phyloP scores from a whole-genome alignment of 768 basidiomycete species.

The Agaricus subrufescens region DNA sequence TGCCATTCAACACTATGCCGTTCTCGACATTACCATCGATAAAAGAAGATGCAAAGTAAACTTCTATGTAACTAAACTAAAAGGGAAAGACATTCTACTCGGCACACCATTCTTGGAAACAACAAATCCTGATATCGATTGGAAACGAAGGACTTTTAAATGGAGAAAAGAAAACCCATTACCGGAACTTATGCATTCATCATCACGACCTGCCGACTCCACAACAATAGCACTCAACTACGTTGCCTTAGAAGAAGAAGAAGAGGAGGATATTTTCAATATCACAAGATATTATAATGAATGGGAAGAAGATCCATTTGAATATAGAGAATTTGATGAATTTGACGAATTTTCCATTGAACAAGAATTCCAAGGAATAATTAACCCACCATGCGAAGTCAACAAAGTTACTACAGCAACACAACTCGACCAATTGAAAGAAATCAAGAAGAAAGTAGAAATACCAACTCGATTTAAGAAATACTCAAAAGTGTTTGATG shows the following conservation, averaged over 20 bases:
- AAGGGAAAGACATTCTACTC: neutral
- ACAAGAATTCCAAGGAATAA: neutral
- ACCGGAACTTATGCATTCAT: too few relatives aligned
- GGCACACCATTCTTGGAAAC: neutral
- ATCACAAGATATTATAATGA: too few relatives aligned
- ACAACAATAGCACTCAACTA: too few relatives aligned
- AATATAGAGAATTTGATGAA: too few relatives aligned
- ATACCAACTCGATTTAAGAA: neutral
- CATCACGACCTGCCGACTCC: too few relatives aligned
- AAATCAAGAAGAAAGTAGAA: neutral
- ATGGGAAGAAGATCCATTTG: too few relatives aligned
- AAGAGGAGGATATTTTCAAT: too few relatives aligned
- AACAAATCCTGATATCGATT: neutral
- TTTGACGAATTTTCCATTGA: too few relatives aligned
- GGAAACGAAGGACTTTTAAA: neutral
- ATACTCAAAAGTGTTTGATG: conserved; percentile 6
- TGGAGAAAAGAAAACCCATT: neutral
- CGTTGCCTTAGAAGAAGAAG: too few relatives aligned
- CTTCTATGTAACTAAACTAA: neutral
- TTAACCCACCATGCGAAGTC: neutral
- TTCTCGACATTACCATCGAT: neutral
- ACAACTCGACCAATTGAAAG: neutral
- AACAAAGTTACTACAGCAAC: neutral
- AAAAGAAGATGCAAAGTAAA: neutral
- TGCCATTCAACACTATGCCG: neutral